These are phyloP conservation scores for Mycena epipterygia DNA, from an alignment of 768 basidiomycete species.

Conservation along the genomic window DNA sequence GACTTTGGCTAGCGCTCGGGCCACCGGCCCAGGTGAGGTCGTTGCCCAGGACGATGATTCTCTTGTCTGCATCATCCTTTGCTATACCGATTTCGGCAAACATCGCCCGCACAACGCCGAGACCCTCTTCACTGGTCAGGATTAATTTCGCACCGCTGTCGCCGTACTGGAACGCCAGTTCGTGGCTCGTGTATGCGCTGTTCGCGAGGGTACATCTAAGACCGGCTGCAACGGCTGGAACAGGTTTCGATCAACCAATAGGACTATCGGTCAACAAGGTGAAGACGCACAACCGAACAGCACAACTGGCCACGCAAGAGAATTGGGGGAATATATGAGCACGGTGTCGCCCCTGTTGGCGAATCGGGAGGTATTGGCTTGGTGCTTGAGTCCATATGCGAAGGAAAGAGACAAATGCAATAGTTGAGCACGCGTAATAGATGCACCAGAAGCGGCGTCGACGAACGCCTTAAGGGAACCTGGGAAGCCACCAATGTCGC, in stretches of 20 bases:
- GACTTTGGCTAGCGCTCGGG: constrained; percentile 42
- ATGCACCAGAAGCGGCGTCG: constrained; percentile 71
- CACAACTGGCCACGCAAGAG: constrained; percentile 63
- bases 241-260: not conserved
- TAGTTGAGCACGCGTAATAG: constrained; percentile 68
- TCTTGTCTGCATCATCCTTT: constrained; percentile 60
- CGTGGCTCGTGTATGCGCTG: constrained; percentile 73
- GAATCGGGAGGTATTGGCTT: constrained; percentile 46
- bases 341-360: constrained; percentile 68
- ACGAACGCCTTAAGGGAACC: constrained; percentile 69
- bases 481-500: constrained; percentile 57
- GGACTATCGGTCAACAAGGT: constrained; percentile 28
- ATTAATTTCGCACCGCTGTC: constrained; percentile 77
- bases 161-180: constrained; percentile 79
- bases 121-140: constrained; percentile 73
- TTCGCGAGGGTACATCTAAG: constrained; percentile 81
- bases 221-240: constrained; percentile 70
- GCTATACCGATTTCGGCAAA: constrained; percentile 64
- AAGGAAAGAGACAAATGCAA: constrained; percentile 68
- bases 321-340: constrained; percentile 80
- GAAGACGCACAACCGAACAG: constrained; percentile 58
- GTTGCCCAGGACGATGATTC: constrained; percentile 71
- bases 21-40: constrained; percentile 62
- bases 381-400: constrained; percentile 67
- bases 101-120: constrained; percentile 69